A percentile compares a stretch with the other conserved stretches of the same genome.
Conservation (phyloP, 2,329 filamentous ascomycete genomes). For the Cladosporium sp. region DNA sequence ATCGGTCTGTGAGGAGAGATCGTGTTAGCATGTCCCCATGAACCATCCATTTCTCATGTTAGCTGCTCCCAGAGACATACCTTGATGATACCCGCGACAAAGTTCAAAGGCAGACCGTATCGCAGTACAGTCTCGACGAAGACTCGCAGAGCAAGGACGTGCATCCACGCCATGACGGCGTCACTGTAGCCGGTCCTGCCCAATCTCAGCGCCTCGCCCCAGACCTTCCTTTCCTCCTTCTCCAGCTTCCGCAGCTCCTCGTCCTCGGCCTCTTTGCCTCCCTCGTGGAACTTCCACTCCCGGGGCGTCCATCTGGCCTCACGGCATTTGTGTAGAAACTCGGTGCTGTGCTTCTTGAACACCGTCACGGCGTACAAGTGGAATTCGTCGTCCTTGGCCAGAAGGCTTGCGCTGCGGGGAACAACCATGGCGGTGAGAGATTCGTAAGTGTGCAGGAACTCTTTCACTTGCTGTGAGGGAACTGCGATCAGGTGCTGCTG, state of each 20-base stretch:
- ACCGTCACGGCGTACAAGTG: slow-evolving; percentile 81
- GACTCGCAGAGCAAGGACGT: slow-evolving; percentile 83
- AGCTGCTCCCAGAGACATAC: slow-evolving; percentile 47
- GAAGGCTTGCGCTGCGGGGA: slow-evolving; percentile 74
- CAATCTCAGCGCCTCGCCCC: slow-evolving; percentile 84
- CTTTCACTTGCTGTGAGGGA: slow-evolving; percentile 73
- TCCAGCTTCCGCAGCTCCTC: slow-evolving; percentile 77
- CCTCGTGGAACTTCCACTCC: slow-evolving; percentile 89
- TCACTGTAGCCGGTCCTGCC: slow-evolving; percentile 93
- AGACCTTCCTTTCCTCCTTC: slow-evolving; percentile 84
- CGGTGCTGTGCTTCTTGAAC: slow-evolving; percentile 84
- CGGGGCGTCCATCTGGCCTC: slow-evolving; percentile 93
- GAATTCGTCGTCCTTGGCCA: slow-evolving; percentile 87
- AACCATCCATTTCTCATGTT: background rate
- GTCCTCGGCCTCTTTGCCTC: slow-evolving; percentile 82
- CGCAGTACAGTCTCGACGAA: slow-evolving; percentile 98
- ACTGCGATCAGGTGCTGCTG: slow-evolving; percentile 93
- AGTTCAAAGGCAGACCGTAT: slow-evolving; percentile 88
- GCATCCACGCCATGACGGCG: slow-evolving; percentile 92
- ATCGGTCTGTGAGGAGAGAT: slow-evolving; percentile 58
- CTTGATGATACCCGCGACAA: slow-evolving; percentile 78
- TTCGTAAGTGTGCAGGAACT: slow-evolving; percentile 87
- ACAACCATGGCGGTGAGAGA: slow-evolving; percentile 87
- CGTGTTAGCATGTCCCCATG: slow-evolving; percentile 11
- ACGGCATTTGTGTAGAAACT: slow-evolving; percentile 87